phyloP scores from a whole-genome alignment of 2,329 filamentous ascomycete genomes.

The Lasiodiplodia theobromae region DNA sequence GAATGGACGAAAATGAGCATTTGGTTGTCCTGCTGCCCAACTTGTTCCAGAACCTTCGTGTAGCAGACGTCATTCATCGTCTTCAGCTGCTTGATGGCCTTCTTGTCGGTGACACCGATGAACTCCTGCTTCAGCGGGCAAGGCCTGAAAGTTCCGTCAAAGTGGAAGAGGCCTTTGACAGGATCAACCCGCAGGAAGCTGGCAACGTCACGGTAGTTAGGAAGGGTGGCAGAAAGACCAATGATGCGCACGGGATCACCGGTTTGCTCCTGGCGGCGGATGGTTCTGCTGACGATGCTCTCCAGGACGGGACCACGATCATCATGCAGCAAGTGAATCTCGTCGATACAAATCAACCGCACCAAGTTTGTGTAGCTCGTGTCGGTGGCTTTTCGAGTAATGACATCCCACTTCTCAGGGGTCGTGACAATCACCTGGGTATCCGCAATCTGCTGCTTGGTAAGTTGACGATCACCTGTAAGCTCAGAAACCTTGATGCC shows the following conservation, averaged over 20 bases:
- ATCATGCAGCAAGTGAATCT: constrained; percentile 97
- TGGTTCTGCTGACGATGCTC: constrained; percentile 94
- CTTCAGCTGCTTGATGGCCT: constrained; percentile 98
- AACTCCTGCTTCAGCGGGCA: constrained; percentile 97
- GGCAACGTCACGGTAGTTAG: constrained; percentile 95
- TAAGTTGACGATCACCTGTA: constrained; percentile 96
- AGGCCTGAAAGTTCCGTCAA: constrained; percentile 91
- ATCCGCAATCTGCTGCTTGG: constrained; percentile 97
- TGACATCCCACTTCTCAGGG: constrained; percentile 99
- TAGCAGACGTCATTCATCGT: constrained; percentile 99
- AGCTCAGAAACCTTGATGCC: constrained; percentile 94
- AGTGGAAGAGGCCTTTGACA: constrained; percentile 89
- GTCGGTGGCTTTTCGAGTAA: constrained; percentile 96
- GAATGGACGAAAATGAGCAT: constrained; percentile 99
- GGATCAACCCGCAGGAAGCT: constrained; percentile 92
- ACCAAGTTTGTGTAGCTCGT: constrained; percentile 98
- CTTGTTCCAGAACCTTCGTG: constrained; percentile 95
- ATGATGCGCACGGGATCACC: constrained; percentile 91
- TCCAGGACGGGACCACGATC: constrained; percentile 96
- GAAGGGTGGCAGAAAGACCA: constrained; percentile 91
- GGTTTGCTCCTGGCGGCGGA: constrained; percentile 91
- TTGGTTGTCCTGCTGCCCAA: constrained; percentile 90
- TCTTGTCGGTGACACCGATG: constrained; percentile 95
- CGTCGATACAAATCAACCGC: constrained; percentile 93
- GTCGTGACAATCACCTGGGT: constrained; percentile 99